A percentile compares a stretch with the other conserved stretches of the same genome.
Conservation (phyloP, 2,329 filamentous ascomycete species). For the Fusarium secorum region DNA sequence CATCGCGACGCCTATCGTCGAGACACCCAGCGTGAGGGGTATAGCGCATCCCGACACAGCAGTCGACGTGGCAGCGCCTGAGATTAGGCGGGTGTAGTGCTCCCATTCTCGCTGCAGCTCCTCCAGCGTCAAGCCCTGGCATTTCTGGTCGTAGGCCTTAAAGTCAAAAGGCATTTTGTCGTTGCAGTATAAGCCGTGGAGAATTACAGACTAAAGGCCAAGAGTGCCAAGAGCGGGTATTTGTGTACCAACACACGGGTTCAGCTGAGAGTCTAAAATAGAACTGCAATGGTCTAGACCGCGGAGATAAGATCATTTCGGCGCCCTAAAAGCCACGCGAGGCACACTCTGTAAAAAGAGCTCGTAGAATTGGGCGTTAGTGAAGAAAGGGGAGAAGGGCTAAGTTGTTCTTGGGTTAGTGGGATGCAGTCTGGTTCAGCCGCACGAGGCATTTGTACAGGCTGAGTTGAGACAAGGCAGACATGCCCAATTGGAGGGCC, state of each 20-base stretch:
- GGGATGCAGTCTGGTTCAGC: slow-evolving; percentile 8
- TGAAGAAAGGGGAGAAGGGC: accelerated
- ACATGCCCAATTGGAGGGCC: background rate
- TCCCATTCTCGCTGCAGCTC: slow-evolving; percentile 53
- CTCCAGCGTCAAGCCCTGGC: slow-evolving; percentile 47
- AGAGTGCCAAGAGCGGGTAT: background rate
- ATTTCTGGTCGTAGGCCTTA: slow-evolving; percentile 51
- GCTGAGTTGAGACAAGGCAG: background rate
- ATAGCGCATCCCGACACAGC: slow-evolving; percentile 50
- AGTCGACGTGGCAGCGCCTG: slow-evolving; percentile 51
- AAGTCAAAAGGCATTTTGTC: slow-evolving; percentile 52
- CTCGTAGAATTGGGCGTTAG: background rate
- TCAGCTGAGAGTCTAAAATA: background rate
- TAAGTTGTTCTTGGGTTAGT: slow-evolving; percentile 1
- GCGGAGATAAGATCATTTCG: background rate
- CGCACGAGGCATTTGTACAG: background rate
- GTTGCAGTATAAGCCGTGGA: accelerated
- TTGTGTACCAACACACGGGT: background rate
- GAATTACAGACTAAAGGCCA: accelerated
- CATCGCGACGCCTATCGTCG: slow-evolving; percentile 50
- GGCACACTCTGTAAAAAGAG: background rate
- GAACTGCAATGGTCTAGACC: background rate
- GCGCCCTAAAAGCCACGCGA: slow-evolving; percentile 10
- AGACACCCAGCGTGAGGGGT: slow-evolving; percentile 50
- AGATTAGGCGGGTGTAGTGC: slow-evolving; percentile 53